Evolutionary conservation across 2,329 filamentous ascomycete species (phyloP).

Genomic region (Lasiodiplodia hormozganensis): DNA sequence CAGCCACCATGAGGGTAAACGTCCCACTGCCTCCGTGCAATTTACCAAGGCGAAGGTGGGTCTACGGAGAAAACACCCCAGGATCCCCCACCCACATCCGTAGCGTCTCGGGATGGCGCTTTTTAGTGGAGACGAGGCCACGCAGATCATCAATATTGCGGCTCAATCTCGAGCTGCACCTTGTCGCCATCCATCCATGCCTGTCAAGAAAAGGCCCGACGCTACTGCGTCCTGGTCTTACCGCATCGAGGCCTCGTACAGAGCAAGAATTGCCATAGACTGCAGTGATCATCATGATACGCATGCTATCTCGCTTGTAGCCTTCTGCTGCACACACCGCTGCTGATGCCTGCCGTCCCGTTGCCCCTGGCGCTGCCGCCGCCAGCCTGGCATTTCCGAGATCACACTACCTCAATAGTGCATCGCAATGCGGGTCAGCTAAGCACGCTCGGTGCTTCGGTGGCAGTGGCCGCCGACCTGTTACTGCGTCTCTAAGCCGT

Average conservation of each 20-base stretch:
- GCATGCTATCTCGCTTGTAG: conserved; percentile 3
- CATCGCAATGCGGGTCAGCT: conserved; percentile 16
- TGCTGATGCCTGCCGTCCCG: conserved; percentile 11
- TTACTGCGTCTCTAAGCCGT: background rate
- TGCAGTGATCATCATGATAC: conserved; percentile 18
- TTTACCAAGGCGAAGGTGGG: background rate
- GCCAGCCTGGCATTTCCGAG: conserved; percentile 5
- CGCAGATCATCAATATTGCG: conserved; percentile 26
- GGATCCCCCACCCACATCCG: conserved; percentile 17
- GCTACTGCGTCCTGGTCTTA: conserved; percentile 18
- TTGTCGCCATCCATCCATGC: background rate
- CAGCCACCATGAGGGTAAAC: background rate
- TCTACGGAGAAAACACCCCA: conserved; percentile 7
- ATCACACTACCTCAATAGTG: conserved; percentile 24
- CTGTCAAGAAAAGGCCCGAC: conserved; percentile 15
- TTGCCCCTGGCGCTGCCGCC: background rate
- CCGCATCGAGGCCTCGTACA: background rate
- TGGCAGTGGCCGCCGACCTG: background rate
- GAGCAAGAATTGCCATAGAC: background rate
- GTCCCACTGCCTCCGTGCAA: conserved; percentile 3
- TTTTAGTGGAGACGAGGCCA: conserved; percentile 12
- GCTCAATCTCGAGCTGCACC: conserved; percentile 15
- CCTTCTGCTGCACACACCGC: conserved; percentile 5
- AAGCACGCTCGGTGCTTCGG: conserved; percentile 21
- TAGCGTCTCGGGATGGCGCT: conserved; percentile 7